Base-by-base conservation (phyloP, 768 basidiomycete species). In the Cyathus striatus region DNA sequence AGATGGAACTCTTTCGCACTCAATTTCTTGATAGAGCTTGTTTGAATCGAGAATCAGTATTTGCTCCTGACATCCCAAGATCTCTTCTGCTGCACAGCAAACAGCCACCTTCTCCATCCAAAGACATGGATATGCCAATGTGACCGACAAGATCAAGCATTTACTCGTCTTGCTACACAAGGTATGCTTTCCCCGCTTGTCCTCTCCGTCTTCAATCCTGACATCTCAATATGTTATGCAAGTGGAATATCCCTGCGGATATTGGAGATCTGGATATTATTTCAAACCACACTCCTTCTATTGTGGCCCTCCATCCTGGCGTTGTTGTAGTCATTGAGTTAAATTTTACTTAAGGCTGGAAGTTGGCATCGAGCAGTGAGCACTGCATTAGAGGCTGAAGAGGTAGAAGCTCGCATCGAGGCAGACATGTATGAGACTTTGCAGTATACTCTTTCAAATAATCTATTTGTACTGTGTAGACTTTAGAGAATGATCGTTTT, bases 231-330 rank as follows among this genome's bases (percentile, higher is more conserved):
- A 94, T 64, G 95, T 97, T 46, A 81, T 89, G 17, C 95, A 98
- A 66, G 95, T 99, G n/a, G 53, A 97, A 97, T 71, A 71, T 97
- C 55, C 72, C 93, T 25, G 96, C 93, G 27, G 90, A 84, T 42
- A 84, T 90, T 3, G 96, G 96, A 58, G 94, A 97, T 68, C 96
- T 98, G 93, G 96, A 96, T 75, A 90, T 99, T 56, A 83, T 99
- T 47, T 91, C 95, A 55, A 96, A 95, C 77, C 96, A 99, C 69
- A 93, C 96, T 43, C 86, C 96, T 23, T 88, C 92, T n/a, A 87
- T 98, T 46, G 96, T 98, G 65, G 77, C 95, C 38, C 76, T 99
- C 42, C 88, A 89, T 59, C 87, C 96, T 32, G 96, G 96, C 61
- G 75, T 98, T 45, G 73, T 99, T 41, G 96, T 98, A 67, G 86